A percentile compares a stretch with the other conserved stretches of the same genome.
phyloP scores from a whole-genome alignment of 441 rosid genomes.

The Gossypium gossypioides region DNA sequence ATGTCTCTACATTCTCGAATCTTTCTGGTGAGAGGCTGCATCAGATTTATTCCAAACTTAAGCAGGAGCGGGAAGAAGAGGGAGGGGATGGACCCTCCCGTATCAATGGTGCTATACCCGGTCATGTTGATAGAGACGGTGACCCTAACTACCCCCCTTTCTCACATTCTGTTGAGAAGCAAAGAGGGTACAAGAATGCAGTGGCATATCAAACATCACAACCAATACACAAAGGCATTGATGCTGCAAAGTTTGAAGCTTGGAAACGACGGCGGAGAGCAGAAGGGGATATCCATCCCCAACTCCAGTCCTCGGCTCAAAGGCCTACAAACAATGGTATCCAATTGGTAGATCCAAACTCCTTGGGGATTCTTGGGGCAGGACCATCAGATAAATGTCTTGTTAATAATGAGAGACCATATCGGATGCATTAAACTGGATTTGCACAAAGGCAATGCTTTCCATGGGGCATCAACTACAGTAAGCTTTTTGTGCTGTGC shows the following conservation, averaged over 20 bases:
- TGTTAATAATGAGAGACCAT: conserved; percentile 36
- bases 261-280: conserved; percentile 79
- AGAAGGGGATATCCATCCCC: conserved; percentile 36
- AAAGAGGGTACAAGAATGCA: conserved; percentile 42
- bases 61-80: conserved; percentile 70
- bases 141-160: conserved; percentile 35
- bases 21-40: conserved; percentile 77
- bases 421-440: conserved; percentile 51
- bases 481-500: conserved; percentile 10
- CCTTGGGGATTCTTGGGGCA: conserved; percentile 90
- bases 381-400: conserved; percentile 69
- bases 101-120: conserved; percentile 40
- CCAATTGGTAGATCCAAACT: conserved; percentile 50
- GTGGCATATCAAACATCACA: conserved; percentile 36
- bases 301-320: conserved; percentile 35
- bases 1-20: conserved; percentile 89
- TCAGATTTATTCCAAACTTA: conserved; percentile 86
- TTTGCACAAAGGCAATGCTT: conserved; percentile 50
- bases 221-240: conserved; percentile 46
- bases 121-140: conserved; percentile 29
- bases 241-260: conserved; percentile 63
- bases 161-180: conserved; percentile 38
- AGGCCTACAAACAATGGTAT: conserved; percentile 30
- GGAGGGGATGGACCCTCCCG: conserved; percentile 69
- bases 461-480: conserved; percentile 35